Evolutionary conservation across 2,329 filamentous ascomycete genomes (phyloP).

Genomic region (Mycocentrospora acerina): DNA sequence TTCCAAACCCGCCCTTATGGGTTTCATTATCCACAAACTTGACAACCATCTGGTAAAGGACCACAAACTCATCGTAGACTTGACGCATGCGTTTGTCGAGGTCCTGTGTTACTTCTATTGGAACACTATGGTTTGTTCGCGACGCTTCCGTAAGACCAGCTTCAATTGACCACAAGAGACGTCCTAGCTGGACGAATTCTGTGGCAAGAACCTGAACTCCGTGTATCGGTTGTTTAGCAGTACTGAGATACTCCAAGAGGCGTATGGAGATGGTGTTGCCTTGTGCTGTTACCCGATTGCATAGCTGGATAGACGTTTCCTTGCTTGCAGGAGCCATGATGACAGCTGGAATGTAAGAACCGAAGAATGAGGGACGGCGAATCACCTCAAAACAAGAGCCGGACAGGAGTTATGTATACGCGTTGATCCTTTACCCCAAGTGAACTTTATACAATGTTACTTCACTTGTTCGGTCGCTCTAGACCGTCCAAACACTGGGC

Average conservation of each 20-base stretch:
- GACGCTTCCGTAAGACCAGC: constrained; percentile 56
- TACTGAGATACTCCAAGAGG: constrained; percentile 40
- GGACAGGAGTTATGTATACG: neutral
- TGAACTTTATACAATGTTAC: neutral
- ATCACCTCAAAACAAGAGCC: too few relatives aligned
- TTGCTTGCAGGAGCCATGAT: constrained; percentile 38
- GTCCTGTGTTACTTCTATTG: constrained; percentile 63
- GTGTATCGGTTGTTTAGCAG: constrained; percentile 38
- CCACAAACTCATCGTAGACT: constrained; percentile 62
- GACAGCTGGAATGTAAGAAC: constrained; percentile 1
- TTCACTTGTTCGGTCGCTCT: constrained; percentile 14
- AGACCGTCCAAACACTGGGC: too few relatives aligned
- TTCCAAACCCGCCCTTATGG: constrained; percentile 61
- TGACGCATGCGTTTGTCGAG: constrained; percentile 65
- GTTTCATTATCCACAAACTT: constrained; percentile 62
- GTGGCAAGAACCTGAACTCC: constrained; percentile 58
- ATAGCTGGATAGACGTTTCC: constrained; percentile 53
- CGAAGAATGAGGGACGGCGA: too few relatives aligned
- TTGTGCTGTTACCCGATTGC: constrained; percentile 59
- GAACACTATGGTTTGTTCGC: constrained; percentile 54
- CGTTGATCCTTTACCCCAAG: too few relatives aligned
- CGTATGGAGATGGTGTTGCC: constrained; percentile 55
- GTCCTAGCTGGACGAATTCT: constrained; percentile 67
- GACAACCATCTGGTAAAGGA: constrained; percentile 63
- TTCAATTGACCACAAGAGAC: constrained; percentile 68